A percentile compares a stretch with the other conserved stretches of the same genome.
These are phyloP conservation scores for Aspergillus mulundensis DNA, from an alignment of 495 filamentous ascomycete genomes.

Conservation along the genomic window DNA sequence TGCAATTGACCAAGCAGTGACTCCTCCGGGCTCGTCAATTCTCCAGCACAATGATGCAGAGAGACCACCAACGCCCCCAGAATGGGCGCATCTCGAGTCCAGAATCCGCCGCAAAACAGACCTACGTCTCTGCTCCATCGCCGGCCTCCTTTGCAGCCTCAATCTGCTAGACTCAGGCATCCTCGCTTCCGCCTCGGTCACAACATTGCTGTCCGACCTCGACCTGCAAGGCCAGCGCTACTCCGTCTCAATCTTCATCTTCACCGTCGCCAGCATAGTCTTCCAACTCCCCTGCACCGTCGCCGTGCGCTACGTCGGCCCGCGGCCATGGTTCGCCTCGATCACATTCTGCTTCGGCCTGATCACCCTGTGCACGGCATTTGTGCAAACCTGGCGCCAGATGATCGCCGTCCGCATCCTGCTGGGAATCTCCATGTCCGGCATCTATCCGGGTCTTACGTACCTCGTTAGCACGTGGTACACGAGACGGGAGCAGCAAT, in stretches of 20 bases:
- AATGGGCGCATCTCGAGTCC: conserved; percentile 27
- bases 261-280: conserved; percentile 68
- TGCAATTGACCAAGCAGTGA: not conserved
- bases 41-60: not conserved
- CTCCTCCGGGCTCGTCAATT: not conserved
- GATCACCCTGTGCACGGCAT: conserved; percentile 70
- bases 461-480: conserved; percentile 75
- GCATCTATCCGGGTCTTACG: conserved; percentile 68
- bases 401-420: conserved; percentile 71
- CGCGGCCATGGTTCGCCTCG: conserved; percentile 61
- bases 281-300: conserved; percentile 75
- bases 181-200: conserved; percentile 71
- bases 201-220: conserved; percentile 65
- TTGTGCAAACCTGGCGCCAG: conserved; percentile 61
- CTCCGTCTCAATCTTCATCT: conserved; percentile 74
- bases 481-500: conserved; percentile 65
- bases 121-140: conserved; percentile 70
- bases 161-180: conserved; percentile 74
- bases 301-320: conserved; percentile 63
- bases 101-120: conserved; percentile 63
- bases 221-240: conserved; percentile 62
- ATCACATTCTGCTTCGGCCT: conserved; percentile 68
- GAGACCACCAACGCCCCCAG: not conserved
- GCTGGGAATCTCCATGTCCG: conserved; percentile 63
- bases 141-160: conserved; percentile 66